Percentiles rank a stretch among this genome's conserved stretches.
These are phyloP conservation scores for Pythium brassicae DNA, from an alignment of 352 stramenopile species.

Conservation along the genomic window DNA sequence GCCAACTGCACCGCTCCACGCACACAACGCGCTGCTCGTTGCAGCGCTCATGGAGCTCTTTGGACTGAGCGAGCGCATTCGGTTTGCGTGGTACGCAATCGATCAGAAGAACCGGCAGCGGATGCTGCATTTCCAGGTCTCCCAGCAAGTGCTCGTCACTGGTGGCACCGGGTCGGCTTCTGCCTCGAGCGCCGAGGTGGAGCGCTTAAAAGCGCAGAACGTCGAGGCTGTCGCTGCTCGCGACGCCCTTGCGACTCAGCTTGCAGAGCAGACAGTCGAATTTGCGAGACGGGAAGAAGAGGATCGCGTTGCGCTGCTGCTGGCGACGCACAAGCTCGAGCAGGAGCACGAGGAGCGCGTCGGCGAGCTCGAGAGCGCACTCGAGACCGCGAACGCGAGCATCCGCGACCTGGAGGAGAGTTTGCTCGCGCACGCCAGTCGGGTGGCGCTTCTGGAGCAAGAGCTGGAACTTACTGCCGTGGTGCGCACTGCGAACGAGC, in stretches of 20 bases:
- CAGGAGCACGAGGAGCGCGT: conserved; percentile 3
- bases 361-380: conserved; percentile 2
- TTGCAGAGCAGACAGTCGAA: conserved; percentile 5
- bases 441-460: conserved; percentile 9
- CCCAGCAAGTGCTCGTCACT: conserved; percentile 9
- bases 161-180: too few species aligned
- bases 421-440: conserved; percentile 5
- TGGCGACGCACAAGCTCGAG: conserved; percentile 6
- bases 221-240: neutral
- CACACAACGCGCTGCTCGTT: conserved; percentile 7
- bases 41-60: conserved; percentile 30
- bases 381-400: conserved; percentile 1
- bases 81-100: conserved; percentile 36
- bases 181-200: neutral
- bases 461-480: conserved; percentile 11
- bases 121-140: conserved; percentile 18
- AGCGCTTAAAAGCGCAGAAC: neutral
- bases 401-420: conserved; percentile 4
- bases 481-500: conserved; percentile 11
- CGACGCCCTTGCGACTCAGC: neutral
- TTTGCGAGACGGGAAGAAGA: conserved; percentile 16
- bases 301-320: conserved; percentile 4
- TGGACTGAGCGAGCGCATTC: conserved; percentile 41
- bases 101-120: conserved; percentile 46
- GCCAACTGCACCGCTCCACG: neutral